Evolutionary conservation across 2,329 filamentous ascomycete genomes (phyloP).

Genomic region (Aureobasidium pullulans): DNA sequence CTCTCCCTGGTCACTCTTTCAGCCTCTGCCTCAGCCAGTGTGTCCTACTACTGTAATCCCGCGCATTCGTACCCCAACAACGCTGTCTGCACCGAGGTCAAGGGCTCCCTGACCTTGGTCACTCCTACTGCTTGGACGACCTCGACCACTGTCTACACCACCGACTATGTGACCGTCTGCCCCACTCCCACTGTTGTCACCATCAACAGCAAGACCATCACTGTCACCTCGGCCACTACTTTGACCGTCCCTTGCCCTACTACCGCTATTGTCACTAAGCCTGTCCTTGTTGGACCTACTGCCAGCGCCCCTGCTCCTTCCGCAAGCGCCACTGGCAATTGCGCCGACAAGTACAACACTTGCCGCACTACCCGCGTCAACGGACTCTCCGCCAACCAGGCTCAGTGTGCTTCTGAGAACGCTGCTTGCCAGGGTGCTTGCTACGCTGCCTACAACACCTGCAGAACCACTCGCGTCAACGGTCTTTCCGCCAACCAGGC

Average conservation of each 20-base stretch:
- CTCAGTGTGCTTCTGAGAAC: neutral
- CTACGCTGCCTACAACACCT: neutral
- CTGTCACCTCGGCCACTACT: slow-evolving; percentile 12
- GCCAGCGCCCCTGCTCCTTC: neutral
- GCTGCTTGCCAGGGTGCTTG: neutral
- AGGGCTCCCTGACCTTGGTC: too few species aligned
- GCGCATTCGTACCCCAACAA: too few species aligned
- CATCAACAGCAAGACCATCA: slow-evolving; percentile 11
- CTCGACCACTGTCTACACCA: neutral
- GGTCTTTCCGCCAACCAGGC: neutral
- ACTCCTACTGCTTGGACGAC: slow-evolving; percentile 3
- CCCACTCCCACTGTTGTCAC: slow-evolving; percentile 9
- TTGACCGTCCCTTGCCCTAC: slow-evolving; percentile 11
- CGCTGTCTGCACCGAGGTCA: too few species aligned
- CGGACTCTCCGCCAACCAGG: slow-evolving; percentile 1
- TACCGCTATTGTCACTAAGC: slow-evolving; percentile 8
- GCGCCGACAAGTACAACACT: neutral
- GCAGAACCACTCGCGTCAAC: neutral
- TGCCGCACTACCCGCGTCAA: neutral
- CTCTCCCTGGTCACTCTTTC: slow-evolving; percentile 18
- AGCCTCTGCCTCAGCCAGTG: too few species aligned
- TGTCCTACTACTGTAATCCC: too few species aligned
- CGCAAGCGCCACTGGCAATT: neutral
- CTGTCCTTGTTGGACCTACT: neutral
- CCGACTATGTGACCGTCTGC: slow-evolving; percentile 12